Evolutionary conservation across 2,329 filamentous ascomycete genomes (phyloP).

Genomic region (Tolypocladium tundrense): DNA sequence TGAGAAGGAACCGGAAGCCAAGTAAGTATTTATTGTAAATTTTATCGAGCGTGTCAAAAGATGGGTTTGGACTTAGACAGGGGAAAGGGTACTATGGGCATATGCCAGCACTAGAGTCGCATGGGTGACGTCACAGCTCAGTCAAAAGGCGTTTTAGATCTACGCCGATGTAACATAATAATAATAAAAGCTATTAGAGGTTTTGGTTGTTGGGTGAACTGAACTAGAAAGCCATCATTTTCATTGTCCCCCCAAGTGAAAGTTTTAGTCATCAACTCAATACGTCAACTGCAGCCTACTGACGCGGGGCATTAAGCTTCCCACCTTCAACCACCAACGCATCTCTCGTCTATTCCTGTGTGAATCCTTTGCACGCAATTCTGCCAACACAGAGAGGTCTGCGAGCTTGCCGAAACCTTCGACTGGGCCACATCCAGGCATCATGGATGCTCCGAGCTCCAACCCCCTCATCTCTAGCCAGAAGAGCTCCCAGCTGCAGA

Average conservation of each 20-base stretch:
- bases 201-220: background rate
- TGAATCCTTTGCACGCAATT: background rate
- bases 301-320: background rate
- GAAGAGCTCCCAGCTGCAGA: constrained; percentile 64
- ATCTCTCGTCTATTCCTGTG: background rate
- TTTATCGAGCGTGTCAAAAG: background rate
- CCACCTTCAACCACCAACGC: background rate
- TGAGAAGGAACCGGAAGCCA: background rate
- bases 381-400: background rate
- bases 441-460: constrained; percentile 34
- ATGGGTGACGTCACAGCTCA: background rate
- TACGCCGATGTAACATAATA: background rate
- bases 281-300: background rate
- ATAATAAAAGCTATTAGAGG: background rate
- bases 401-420: background rate
- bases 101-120: background rate
- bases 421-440: constrained; percentile 7
- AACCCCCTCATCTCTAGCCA: constrained; percentile 56
- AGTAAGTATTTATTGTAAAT: background rate
- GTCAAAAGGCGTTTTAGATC: background rate
- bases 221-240: background rate
- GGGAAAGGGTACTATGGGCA: background rate
- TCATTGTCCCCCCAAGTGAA: no score
- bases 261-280: background rate
- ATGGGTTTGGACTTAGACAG: background rate